phyloP scores from a whole-genome alignment of 768 basidiomycete genomes.

The Pulveroboletus frians region DNA sequence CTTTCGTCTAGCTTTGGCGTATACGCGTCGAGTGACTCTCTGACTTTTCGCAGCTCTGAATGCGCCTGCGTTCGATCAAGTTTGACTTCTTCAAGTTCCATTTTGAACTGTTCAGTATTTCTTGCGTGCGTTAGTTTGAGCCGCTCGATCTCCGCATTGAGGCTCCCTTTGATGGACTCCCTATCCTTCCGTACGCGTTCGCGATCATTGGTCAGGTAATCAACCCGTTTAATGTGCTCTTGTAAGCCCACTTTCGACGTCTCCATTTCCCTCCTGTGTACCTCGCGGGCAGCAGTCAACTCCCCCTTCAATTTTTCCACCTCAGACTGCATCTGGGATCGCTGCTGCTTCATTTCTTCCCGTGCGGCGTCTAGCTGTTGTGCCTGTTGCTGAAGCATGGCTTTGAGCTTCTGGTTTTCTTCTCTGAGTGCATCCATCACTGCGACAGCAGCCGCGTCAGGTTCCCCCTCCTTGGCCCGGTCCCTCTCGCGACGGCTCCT shows the following conservation, averaged over 20 bases:
- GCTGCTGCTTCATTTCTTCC: constrained; percentile 12
- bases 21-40: constrained; percentile 17
- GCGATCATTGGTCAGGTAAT: constrained; percentile 18
- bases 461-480: constrained; percentile 13
- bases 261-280: constrained; percentile 13
- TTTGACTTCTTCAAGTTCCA: constrained; percentile 25
- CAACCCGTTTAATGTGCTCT: constrained; percentile 18
- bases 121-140: constrained; percentile 12
- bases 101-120: constrained; percentile 14
- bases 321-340: constrained; percentile 9
- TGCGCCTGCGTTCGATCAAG: constrained; percentile 16
- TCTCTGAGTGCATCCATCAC: constrained; percentile 14
- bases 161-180: constrained; percentile 12
- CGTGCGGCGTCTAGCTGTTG: constrained; percentile 9
- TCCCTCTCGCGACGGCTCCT: constrained; percentile 9
- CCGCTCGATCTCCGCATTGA: constrained; percentile 22
- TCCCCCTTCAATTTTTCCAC: constrained; percentile 13
- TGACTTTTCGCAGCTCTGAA: constrained; percentile 18
- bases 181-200: constrained; percentile 24
- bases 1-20: constrained; percentile 17
- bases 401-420: constrained; percentile 23
- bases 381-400: constrained; percentile 13
- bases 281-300: constrained; percentile 1
- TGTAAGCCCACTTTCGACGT: constrained; percentile 14
- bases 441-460: not conserved